Evolutionary conservation across 805 yeast genomes (phyloP), one percentile per base, ranked within the genome.

Genomic region (Kazachstania viticola): DNA sequence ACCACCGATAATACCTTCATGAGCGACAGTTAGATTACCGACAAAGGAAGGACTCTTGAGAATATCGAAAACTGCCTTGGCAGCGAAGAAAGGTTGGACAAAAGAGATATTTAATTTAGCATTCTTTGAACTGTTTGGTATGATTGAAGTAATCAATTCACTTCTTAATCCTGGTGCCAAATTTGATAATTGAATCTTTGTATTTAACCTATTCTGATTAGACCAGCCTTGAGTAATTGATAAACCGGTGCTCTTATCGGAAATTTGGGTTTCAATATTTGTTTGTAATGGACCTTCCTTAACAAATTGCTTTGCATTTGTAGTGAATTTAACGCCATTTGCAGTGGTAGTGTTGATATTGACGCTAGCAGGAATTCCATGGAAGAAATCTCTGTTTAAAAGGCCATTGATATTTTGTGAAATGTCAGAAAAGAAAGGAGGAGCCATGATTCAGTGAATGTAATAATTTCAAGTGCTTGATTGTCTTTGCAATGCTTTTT

Each of bases 151-250:
- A 58, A 79, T 76, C 55, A 91, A 68, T 65, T 87, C 95, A 49
- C 91, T 79, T 70, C 85, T 88, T 54, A 91, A 73, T 51, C 97
- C 96, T 51, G 94, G 94, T 7, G 95, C 79, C 64, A 88, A 73
- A 62, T 87, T 94, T 38, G 78, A 71, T 53, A 91, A 72, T 69
- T 88, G 96, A 49, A 91, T 71, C 73, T 84, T 88, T 67, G 97
- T 82, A 70, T 75, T 79, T 58, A 91, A 69, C 44, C 79, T 72
- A 64, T 88, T 88, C 62, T 93, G 79, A 51, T 94, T 83, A 68
- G 87, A 79, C 95, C 97, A 87, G 58, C 95, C 95, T 71, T 91
- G 97, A 48, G 95, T 85, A 56, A 91, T 67, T 44, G 95, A 75
- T 55, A 91, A 69, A 44, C 96, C 96, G 41, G 91, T 69, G 41